Evolutionary conservation across 345 rosid genomes (phyloP).

Genomic region (Bruguiera parviflora): DNA sequence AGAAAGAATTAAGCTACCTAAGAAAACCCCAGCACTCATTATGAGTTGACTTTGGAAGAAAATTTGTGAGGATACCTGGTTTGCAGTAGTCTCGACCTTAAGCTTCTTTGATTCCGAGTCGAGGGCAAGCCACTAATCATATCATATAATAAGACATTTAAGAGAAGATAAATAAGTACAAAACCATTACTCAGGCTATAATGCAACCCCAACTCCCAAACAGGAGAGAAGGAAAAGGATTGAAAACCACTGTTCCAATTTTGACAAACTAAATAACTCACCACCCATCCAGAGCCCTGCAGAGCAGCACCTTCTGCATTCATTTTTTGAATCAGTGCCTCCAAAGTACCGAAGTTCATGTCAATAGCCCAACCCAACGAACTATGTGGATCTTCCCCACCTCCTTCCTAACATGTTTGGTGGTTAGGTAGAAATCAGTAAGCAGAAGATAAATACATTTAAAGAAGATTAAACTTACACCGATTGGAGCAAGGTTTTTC

Average conservation of each 20-base stretch:
- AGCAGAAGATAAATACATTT: not conserved
- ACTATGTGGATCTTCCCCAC: constrained; percentile 85
- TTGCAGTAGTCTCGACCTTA: constrained; percentile 80
- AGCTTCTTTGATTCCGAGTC: constrained; percentile 82
- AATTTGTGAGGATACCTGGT: constrained; percentile 56
- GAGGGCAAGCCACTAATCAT: constrained; percentile 76
- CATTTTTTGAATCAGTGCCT: constrained; percentile 70
- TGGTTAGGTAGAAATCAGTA: constrained; percentile 4
- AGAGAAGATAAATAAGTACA: not conserved
- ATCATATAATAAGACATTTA: not conserved
- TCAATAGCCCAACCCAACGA: constrained; percentile 77
- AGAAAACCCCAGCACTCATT: not conserved
- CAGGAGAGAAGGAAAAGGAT: not conserved
- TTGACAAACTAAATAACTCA: constrained; percentile 29
- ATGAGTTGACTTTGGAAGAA: not conserved
- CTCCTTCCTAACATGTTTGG: constrained; percentile 61
- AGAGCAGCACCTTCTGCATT: constrained; percentile 86
- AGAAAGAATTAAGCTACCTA: constrained; percentile 3
- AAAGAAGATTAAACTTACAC: constrained; percentile 40
- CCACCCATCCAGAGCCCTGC: constrained; percentile 99
- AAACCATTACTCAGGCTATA: not conserved
- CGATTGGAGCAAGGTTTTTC: constrained; percentile 73
- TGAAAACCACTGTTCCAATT: not conserved
- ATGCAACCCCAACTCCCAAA: too few relatives aligned
- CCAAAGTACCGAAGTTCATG: constrained; percentile 71